Conservation (phyloP, 495 filamentous ascomycete genomes). For the Penicillium bovifimosum region DNA sequence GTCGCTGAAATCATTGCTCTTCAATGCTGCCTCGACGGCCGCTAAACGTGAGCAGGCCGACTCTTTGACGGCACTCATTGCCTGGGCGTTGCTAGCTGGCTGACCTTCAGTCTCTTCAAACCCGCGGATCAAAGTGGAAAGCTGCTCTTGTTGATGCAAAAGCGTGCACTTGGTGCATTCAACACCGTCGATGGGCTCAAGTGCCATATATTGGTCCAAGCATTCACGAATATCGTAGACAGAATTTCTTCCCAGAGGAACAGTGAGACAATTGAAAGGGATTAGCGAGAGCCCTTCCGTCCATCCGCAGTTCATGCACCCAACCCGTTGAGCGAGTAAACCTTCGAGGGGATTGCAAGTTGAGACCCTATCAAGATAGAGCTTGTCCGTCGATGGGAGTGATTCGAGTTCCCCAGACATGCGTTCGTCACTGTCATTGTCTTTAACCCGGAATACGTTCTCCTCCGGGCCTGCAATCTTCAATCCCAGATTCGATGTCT, state of each 20-base stretch:
- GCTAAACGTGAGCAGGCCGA: conserved; percentile 42
- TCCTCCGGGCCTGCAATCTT: conserved; percentile 37
- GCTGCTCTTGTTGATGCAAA: conserved; percentile 45
- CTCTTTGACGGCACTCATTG: conserved; percentile 29
- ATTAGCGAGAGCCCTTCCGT: conserved; percentile 82
- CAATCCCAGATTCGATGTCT: conserved; percentile 39
- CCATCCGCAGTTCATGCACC: conserved; percentile 78
- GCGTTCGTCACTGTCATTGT: neutral
- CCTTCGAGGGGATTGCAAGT: conserved; percentile 75
- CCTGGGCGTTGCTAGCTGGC: conserved; percentile 11
- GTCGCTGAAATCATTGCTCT: conserved; percentile 76
- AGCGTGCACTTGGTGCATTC: conserved; percentile 91
- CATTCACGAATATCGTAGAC: conserved; percentile 67
- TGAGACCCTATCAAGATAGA: conserved; percentile 11
- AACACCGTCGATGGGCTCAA: conserved; percentile 81
- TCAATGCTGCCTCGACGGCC: conserved; percentile 61
- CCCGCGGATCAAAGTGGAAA: conserved; percentile 41
- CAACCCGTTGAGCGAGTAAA: conserved; percentile 80
- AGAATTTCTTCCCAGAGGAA: conserved; percentile 57
- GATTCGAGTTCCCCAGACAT: neutral
- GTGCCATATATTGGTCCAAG: conserved; percentile 74
- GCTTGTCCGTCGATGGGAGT: neutral
- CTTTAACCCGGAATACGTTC: conserved; percentile 29
- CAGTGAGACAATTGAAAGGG: conserved; percentile 90
- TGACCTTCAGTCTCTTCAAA: conserved; percentile 26